These are phyloP conservation scores for Theobroma cacao DNA, from an alignment of 345 rosid species.

Conservation along the genomic window DNA sequence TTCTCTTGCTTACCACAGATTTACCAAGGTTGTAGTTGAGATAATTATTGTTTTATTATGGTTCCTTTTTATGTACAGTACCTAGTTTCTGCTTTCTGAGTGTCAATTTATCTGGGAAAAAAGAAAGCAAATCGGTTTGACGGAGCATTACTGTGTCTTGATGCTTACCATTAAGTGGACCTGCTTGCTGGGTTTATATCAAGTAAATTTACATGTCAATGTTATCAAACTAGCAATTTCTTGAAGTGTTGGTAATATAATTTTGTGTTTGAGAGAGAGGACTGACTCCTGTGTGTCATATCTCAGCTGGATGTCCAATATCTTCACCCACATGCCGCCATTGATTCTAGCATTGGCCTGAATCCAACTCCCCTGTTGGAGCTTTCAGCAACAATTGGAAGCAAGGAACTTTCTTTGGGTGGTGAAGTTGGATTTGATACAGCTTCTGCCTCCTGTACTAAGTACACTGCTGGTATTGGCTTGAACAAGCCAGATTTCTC, in stretches of 20 bases:
- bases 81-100: not conserved
- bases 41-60: not conserved
- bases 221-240: constrained; percentile 1
- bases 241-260: constrained; percentile 8
- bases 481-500: constrained; percentile 63
- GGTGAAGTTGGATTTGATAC: constrained; percentile 82
- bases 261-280: not conserved
- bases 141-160: not conserved
- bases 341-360: constrained; percentile 72
- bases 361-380: constrained; percentile 73
- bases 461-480: constrained; percentile 70
- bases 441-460: constrained; percentile 60
- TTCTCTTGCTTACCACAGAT: not conserved
- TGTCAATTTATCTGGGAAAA: not conserved
- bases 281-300: constrained; percentile 2
- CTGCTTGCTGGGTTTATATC: not conserved
- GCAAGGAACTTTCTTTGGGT: constrained; percentile 55
- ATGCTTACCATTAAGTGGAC: not conserved
- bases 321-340: constrained; percentile 67
- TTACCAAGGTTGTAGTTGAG: not conserved
- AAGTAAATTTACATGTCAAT: not conserved
- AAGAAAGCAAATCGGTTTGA: not conserved
- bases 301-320: constrained; percentile 78
- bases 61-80: not conserved
- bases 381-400: constrained; percentile 75